phyloP scores from a whole-genome alignment of 2,329 filamentous ascomycete species.

The Pestalotiopsis sp. region DNA sequence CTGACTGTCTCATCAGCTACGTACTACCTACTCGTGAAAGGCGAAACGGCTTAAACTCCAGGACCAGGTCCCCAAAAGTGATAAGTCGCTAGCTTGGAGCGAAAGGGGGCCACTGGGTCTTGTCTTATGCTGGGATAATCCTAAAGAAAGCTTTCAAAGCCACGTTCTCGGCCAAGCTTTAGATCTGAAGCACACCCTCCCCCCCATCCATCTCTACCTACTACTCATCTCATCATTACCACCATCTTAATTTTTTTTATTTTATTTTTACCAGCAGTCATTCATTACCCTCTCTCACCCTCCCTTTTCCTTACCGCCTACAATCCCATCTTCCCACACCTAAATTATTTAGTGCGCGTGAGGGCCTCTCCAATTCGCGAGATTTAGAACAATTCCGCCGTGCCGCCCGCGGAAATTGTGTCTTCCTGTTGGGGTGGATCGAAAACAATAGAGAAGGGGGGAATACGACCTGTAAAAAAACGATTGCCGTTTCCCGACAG shows the following conservation, averaged over 20 bases:
- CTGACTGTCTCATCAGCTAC: constrained; percentile 8
- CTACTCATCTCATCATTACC: constrained; percentile 3
- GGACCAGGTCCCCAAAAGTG: constrained; percentile 1
- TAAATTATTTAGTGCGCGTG: not conserved
- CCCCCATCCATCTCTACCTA: not conserved
- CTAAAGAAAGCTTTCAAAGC: constrained; percentile 5
- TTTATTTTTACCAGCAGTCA: not conserved
- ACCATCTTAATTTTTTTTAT: not conserved
- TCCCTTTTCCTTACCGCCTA: not conserved
- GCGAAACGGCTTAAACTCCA: constrained; percentile 9
- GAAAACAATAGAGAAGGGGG: not conserved
- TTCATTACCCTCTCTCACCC: not conserved
- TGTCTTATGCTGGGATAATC: not conserved
- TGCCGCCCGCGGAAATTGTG: not conserved
- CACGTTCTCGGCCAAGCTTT: not conserved
- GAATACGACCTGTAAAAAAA: not conserved
- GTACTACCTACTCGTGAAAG: not conserved
- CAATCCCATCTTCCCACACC: not conserved
- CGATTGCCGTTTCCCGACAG: not conserved
- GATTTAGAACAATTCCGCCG: not conserved
- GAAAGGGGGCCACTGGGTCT: constrained; percentile 2
- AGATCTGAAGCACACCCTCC: not conserved
- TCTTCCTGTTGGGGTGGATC: not conserved
- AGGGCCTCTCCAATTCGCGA: not conserved
- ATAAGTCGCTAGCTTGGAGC: constrained; percentile 4